These are phyloP conservation scores for Hypomontagnella monticulosa DNA, from an alignment of 495 filamentous ascomycete genomes.

Conservation along the genomic window DNA sequence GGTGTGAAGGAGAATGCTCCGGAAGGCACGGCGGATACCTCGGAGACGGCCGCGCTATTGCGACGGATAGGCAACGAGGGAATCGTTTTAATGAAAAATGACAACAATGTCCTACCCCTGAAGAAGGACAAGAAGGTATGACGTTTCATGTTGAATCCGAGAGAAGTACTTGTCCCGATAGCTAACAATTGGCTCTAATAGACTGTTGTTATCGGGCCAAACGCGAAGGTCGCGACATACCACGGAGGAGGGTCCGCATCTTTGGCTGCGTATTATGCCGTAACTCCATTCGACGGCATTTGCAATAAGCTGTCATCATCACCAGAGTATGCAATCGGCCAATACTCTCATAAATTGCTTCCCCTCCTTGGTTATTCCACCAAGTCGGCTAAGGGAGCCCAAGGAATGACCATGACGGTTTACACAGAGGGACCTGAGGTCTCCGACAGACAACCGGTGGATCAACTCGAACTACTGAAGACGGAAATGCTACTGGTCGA, in stretches of 20 bases:
- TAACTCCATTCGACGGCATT: slow-evolving; percentile 76
- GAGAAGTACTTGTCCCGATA: not conserved
- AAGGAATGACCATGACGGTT: slow-evolving; percentile 67
- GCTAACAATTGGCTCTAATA: slow-evolving; percentile 43
- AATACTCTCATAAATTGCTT: slow-evolving; percentile 69
- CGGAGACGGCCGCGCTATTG: slow-evolving; percentile 60
- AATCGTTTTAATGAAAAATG: slow-evolving; percentile 79
- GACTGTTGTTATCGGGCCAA: slow-evolving; percentile 69
- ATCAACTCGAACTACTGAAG: slow-evolving; percentile 63
- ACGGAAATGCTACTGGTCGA: slow-evolving; percentile 70
- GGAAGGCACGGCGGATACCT: slow-evolving; percentile 52
- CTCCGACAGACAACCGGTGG: slow-evolving; percentile 58
- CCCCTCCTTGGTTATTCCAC: slow-evolving; percentile 63
- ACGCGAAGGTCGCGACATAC: slow-evolving; percentile 73
- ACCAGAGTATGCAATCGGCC: slow-evolving; percentile 63
- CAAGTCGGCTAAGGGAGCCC: slow-evolving; percentile 58
- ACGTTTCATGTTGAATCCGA: not conserved
- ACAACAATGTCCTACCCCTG: slow-evolving; percentile 71
- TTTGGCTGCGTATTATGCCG: slow-evolving; percentile 72
- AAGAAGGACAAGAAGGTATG: slow-evolving; percentile 65
- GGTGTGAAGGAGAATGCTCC: slow-evolving; percentile 63
- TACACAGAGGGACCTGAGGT: slow-evolving; percentile 65
- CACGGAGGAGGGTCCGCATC: slow-evolving; percentile 77
- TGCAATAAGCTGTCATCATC: slow-evolving; percentile 54
- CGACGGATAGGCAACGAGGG: slow-evolving; percentile 72